These are phyloP conservation scores for Bruguiera hainesii DNA, from an alignment of 441 rosid genomes.

Conservation along the genomic window DNA sequence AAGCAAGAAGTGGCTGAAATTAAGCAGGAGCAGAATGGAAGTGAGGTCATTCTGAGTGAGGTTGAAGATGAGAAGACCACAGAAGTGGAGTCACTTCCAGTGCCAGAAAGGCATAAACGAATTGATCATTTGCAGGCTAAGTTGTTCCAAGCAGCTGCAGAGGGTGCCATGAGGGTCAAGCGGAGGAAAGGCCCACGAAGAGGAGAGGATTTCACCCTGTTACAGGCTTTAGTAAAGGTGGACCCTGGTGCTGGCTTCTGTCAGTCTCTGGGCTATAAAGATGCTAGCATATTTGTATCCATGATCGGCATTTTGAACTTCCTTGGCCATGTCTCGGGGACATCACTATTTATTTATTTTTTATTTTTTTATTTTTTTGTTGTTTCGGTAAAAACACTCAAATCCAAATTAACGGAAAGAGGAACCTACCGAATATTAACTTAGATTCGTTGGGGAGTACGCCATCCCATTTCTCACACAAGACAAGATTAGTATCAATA, in stretches of 20 bases:
- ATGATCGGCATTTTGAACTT: conserved; percentile 93
- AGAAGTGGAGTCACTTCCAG: conserved; percentile 75
- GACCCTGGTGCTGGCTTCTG: conserved; percentile 76
- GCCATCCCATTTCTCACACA: not conserved
- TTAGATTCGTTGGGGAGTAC: too few relatives aligned
- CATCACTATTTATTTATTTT: too few relatives aligned
- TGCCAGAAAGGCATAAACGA: conserved; percentile 66
- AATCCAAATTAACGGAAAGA: too few relatives aligned
- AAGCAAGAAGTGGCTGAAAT: conserved; percentile 34
- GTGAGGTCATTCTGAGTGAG: conserved; percentile 69
- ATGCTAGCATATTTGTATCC: conserved; percentile 66
- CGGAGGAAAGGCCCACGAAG: conserved; percentile 60
- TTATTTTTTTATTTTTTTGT: too few relatives aligned
- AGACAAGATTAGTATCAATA: not conserved
- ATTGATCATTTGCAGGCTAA: conserved; percentile 79
- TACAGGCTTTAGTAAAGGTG: conserved; percentile 67
- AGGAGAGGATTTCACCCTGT: conserved; percentile 83
- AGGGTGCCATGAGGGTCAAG: conserved; percentile 73
- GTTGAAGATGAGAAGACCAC: conserved; percentile 76
- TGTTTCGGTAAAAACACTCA: too few relatives aligned
- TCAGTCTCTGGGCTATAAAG: conserved; percentile 69
- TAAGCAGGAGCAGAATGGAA: conserved; percentile 18
- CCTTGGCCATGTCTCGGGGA: conserved; percentile 45
- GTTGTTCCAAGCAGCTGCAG: conserved; percentile 75
- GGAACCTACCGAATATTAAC: too few relatives aligned